Evolutionary conservation across 306 rosid species (phyloP), one percentile per base, ranked within the genome.

Genomic region (Malus sylvestris): DNA sequence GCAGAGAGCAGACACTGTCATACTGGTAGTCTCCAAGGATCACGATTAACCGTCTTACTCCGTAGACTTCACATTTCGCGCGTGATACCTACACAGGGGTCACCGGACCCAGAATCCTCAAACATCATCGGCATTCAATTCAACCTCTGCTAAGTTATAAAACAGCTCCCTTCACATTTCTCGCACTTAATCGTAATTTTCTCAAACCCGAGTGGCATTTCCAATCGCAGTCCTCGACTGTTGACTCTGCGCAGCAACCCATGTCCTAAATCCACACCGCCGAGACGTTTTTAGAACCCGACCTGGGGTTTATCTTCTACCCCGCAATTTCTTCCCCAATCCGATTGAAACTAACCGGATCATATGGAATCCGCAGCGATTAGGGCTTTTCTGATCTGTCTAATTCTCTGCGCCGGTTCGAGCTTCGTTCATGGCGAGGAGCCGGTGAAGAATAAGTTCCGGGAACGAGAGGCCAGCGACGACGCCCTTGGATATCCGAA

Each of bases 381-480:
- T 19, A 72, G 81, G 59, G 78, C 59, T 65, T 80, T 89, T 44
- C 67, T 83, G 40, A 79, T 92, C 80, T 86, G 65, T 72, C 75
- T 85, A 18, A 32, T 88, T 79, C 81, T 89, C 22, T 86, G 52
- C 63, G 25, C 83, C 66, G 81, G 70, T 70, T 83, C 72, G 60
- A 67, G 72, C 57, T 73, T 76, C 74, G 86, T 81, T 72, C 82
- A 86, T 76, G 86, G 85, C 81, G 87, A 86, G 61, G 93, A 74
- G 72, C 27, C 92, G 67, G 82, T 84, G 83, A 89, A 82, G 72
- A 91, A 87, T 61, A 77, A 82, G 60, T 92, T 96, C 71, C 92
- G 98, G 60, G 93, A 88, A 40, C 98, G 98, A 5, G 93, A 88
- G 84, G 99, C 99, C 80, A 79, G 93, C 66, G 99, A 96, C 14